These are phyloP conservation scores for Hirsutella thompsonii DNA, from an alignment of 2,329 filamentous ascomycete genomes.

Conservation along the genomic window DNA sequence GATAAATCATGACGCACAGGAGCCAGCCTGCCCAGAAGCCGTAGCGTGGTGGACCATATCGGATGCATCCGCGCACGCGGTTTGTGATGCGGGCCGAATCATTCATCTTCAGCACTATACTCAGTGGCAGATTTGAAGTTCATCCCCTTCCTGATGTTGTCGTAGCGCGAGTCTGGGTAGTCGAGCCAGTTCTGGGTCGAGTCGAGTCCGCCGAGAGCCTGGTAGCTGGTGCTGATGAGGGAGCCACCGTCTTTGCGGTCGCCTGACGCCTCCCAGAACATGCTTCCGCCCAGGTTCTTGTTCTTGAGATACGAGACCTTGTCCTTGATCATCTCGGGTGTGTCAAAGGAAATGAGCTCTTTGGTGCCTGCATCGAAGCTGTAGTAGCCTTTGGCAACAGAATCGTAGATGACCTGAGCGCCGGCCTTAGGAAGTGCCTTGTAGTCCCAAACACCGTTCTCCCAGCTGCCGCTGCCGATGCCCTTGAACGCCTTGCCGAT, in stretches of 20 bases:
- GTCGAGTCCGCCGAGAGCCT: conserved; percentile 28
- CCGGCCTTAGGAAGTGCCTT: conserved; percentile 57
- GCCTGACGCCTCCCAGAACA: conserved; percentile 76
- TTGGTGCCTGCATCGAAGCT: conserved; percentile 48
- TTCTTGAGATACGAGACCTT: conserved; percentile 56
- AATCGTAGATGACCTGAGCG: conserved; percentile 44
- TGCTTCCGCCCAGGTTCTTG: conserved; percentile 56
- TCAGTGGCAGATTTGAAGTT: too few species aligned
- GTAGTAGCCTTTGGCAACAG: conserved; percentile 49
- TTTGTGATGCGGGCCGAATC: too few species aligned
- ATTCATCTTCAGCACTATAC: too few species aligned
- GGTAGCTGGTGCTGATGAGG: conserved; percentile 40
- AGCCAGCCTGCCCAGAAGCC: conserved; percentile 3
- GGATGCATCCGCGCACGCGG: too few species aligned
- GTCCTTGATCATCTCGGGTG: conserved; percentile 38
- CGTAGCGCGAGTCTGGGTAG: conserved; percentile 41
- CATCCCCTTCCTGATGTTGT: conserved; percentile 31
- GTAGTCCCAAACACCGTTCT: conserved; percentile 68
- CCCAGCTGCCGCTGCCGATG: conserved; percentile 56
- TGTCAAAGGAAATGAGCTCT: conserved; percentile 63
- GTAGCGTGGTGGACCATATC: too few species aligned
- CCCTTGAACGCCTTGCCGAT: conserved; percentile 51
- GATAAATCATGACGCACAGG: too few species aligned
- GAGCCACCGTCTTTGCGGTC: conserved; percentile 49
- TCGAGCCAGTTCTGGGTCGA: conserved; percentile 32